phyloP scores from a whole-genome alignment of 2,329 filamentous ascomycete species.

The Diaporthe velutina region DNA sequence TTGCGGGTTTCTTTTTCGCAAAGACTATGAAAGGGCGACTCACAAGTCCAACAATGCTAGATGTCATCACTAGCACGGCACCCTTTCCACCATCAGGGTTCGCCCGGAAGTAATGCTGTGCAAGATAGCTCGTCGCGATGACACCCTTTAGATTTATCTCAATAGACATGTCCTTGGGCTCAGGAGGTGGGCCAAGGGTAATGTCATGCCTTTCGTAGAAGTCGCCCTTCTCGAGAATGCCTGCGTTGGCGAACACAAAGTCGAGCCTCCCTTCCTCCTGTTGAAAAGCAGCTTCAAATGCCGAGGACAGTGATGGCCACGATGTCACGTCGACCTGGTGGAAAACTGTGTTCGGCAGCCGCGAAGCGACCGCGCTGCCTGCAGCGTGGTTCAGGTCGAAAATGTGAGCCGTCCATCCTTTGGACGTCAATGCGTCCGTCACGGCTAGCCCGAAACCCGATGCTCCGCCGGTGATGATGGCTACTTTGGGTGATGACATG shows the following conservation, averaged over 20 bases:
- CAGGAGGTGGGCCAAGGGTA: neutral
- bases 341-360: neutral
- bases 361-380: neutral
- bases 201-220: neutral
- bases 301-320: neutral
- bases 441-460: slow-evolving; percentile 5
- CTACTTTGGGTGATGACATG: neutral
- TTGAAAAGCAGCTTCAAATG: neutral
- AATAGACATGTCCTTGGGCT: neutral
- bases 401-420: neutral
- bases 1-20: neutral
- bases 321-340: slow-evolving; percentile 1
- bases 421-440: neutral
- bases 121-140: neutral
- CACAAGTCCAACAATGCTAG: neutral
- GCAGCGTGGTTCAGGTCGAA: neutral
- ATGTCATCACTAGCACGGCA: neutral
- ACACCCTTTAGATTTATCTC: slow-evolving; percentile 14
- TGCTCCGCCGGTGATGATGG: slow-evolving; percentile 14
- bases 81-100: neutral
- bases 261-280: neutral
- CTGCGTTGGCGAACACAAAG: slow-evolving; percentile 1
- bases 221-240: slow-evolving; percentile 10
- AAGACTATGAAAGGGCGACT: fast-evolving
- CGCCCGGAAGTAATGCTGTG: neutral